These are phyloP conservation scores for Termitomyces sp. DNA, from an alignment of 768 basidiomycete species.

Conservation along the genomic window DNA sequence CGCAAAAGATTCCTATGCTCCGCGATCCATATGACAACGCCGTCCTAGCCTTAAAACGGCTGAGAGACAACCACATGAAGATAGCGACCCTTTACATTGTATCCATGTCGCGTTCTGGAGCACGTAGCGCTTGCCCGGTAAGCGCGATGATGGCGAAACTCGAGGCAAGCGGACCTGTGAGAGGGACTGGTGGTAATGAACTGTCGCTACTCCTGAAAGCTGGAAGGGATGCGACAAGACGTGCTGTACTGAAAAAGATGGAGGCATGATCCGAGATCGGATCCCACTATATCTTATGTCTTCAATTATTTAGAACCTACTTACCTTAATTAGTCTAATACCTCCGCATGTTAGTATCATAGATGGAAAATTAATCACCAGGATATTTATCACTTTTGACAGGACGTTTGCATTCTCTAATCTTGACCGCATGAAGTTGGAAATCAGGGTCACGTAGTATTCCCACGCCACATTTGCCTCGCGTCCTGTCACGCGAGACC, in stretches of 20 bases:
- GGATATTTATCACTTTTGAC: not conserved
- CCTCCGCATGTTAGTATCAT: conserved; percentile 2
- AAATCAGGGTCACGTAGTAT: not conserved
- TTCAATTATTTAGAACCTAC: conserved; percentile 8
- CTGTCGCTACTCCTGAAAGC: conserved; percentile 81
- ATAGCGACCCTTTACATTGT: conserved; percentile 87
- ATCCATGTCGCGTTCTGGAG: conserved; percentile 64
- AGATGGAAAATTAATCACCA: conserved; percentile 4
- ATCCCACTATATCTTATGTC: conserved; percentile 7
- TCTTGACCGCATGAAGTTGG: not conserved
- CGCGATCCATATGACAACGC: conserved; percentile 77
- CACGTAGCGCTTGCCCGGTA: conserved; percentile 45
- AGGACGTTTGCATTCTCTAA: not conserved
- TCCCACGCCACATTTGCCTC: conserved; percentile 15
- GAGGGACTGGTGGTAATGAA: conserved; percentile 89
- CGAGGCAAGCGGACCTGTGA: conserved; percentile 45
- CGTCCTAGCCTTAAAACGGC: conserved; percentile 70
- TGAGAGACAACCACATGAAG: conserved; percentile 87
- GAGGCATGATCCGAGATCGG: not conserved
- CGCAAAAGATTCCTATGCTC: conserved; percentile 49
- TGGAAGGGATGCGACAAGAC: conserved; percentile 80
- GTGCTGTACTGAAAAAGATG: conserved; percentile 47
- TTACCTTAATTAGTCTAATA: conserved; percentile 15
- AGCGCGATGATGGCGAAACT: conserved; percentile 50
- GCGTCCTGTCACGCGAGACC: conserved; percentile 17